phyloP scores from a whole-genome alignment of 495 filamentous ascomycete genomes.

The Daldinia vernicosa region DNA sequence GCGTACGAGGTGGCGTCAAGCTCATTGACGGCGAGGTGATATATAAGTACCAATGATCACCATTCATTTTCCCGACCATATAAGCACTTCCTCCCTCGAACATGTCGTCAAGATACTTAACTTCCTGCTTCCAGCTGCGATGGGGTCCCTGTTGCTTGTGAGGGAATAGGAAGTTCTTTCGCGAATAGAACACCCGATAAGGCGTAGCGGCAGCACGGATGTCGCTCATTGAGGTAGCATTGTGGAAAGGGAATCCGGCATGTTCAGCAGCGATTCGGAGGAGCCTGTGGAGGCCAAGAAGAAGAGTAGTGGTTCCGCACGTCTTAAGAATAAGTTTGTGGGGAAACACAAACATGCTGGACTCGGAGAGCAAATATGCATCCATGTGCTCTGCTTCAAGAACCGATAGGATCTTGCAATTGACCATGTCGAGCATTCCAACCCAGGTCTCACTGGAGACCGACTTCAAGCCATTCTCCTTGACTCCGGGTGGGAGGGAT shows the following conservation, averaged over 20 bases:
- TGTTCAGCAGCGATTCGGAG: constrained; percentile 87
- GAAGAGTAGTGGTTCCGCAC: constrained; percentile 94
- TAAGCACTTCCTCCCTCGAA: constrained; percentile 96
- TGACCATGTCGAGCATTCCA: constrained; percentile 95
- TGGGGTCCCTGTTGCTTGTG: constrained; percentile 94
- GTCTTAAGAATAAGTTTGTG: constrained; percentile 99
- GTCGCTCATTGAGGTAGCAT: constrained; percentile 59
- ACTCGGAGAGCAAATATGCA: constrained; percentile 97
- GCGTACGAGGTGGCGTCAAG: constrained; percentile 86
- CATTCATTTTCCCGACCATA: constrained; percentile 99
- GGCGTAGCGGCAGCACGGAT: constrained; percentile 79
- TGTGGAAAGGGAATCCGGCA: constrained; percentile 81
- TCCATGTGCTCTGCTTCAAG: constrained; percentile 95
- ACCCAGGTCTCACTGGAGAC: constrained; percentile 89
- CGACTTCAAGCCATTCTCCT: constrained; percentile 83
- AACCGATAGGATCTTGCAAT: constrained; percentile 97
- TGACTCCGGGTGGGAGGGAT: constrained; percentile 73
- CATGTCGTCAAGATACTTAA: constrained; percentile 85
- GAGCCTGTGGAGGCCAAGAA: constrained; percentile 87
- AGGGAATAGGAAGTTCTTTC: constrained; percentile 98
- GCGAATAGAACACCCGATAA: constrained; percentile 97
- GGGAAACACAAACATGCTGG: constrained; percentile 99
- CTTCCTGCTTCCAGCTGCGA: constrained; percentile 96
- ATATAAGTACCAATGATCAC: constrained; percentile 99
- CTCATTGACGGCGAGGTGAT: constrained; percentile 84